phyloP scores from a whole-genome alignment of 768 basidiomycete genomes.

The Mycena capillaripes region DNA sequence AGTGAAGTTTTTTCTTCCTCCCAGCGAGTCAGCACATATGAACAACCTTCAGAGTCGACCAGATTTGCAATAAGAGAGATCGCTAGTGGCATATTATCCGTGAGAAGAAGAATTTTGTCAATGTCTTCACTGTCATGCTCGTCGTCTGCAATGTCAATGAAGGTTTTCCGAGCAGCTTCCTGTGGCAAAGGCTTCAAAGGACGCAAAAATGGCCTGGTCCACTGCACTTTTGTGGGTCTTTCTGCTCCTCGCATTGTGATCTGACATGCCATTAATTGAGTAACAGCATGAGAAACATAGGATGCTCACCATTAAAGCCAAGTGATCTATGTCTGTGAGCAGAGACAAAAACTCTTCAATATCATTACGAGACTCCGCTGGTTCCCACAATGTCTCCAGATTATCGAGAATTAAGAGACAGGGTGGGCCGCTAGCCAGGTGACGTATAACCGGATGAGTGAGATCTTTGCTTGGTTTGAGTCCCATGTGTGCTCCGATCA shows the following conservation, averaged over 20 bases:
- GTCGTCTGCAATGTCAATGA: not conserved
- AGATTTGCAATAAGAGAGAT: not conserved
- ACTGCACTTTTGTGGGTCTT: not conserved
- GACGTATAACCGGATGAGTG: not conserved
- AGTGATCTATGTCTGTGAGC: not conserved
- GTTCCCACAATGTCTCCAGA: not conserved
- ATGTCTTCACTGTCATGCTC: not conserved
- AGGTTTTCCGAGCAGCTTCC: not conserved
- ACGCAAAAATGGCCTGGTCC: not conserved
- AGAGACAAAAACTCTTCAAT: not conserved
- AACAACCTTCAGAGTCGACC: not conserved
- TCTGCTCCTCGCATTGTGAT: not conserved
- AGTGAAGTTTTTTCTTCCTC: not conserved
- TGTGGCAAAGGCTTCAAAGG: not conserved
- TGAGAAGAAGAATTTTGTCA: not conserved
- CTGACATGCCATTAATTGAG: not conserved
- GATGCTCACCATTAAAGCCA: not conserved
- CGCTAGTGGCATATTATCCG: not conserved
- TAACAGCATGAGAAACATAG: too few species aligned
- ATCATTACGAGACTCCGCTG: not conserved
- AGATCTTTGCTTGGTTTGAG: not conserved
- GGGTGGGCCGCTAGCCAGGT: not conserved
- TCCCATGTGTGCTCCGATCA: not conserved
- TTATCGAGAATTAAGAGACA: not conserved
- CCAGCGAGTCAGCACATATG: not conserved